Percentiles rank a stretch among this genome's conserved stretches.
phyloP scores from a whole-genome alignment of 257 asterid species.

The Misopates orontium region DNA sequence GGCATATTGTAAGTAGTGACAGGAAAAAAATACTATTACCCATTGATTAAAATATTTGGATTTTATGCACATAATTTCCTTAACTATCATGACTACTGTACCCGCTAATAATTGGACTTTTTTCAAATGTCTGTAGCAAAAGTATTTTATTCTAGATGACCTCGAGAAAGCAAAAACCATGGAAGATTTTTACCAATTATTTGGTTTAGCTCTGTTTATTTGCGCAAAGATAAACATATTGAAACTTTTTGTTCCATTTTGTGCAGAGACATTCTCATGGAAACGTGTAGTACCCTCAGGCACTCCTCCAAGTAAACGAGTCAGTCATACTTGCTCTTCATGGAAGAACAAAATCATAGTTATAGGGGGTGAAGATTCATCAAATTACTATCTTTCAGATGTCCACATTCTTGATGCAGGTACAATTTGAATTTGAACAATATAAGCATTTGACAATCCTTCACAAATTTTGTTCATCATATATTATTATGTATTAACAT shows the following conservation, averaged over 20 bases:
- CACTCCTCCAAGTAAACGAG: conserved; percentile 95
- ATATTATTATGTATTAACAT: conserved; percentile 25
- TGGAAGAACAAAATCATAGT: conserved; percentile 89
- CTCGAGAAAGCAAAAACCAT: too few species aligned
- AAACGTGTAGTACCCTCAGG: conserved; percentile 81
- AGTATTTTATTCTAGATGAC: too few species aligned
- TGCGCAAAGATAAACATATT: conserved; percentile 3
- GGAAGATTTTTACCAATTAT: too few species aligned
- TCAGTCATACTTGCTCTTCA: conserved; percentile 90
- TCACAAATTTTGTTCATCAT: conserved; percentile 12
- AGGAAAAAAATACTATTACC: too few species aligned
- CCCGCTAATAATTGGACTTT: too few species aligned
- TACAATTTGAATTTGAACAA: conserved; percentile 25
- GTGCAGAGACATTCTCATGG: conserved; percentile 83
- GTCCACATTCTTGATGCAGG: conserved; percentile 97
- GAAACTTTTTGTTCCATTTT: conserved; percentile 23
- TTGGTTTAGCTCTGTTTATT: too few species aligned
- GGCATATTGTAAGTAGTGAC: too few species aligned
- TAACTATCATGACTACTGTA: too few species aligned
- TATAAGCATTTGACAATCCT: conserved; percentile 11
- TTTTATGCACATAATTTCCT: too few species aligned
- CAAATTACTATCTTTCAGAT: conserved; percentile 78
- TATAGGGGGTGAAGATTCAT: conserved; percentile 93
- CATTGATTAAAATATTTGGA: too few species aligned
- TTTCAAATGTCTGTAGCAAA: too few species aligned